Evolutionary conservation across 768 basidiomycete genomes (phyloP).

Genomic region (Mycena chlorophos): DNA sequence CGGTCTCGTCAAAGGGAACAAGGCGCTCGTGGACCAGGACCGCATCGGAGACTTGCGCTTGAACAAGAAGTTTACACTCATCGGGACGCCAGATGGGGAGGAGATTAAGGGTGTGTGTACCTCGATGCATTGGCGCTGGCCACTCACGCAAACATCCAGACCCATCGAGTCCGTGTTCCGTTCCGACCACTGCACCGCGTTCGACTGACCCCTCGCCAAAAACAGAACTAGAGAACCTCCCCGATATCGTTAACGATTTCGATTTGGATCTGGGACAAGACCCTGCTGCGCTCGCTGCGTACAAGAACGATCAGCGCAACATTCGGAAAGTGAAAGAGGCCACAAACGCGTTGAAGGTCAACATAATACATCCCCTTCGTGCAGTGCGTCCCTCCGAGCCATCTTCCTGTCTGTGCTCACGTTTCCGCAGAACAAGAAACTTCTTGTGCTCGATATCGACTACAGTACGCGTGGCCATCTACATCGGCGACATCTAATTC

Average conservation of each 20-base stretch:
- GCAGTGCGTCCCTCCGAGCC: constrained; percentile 20
- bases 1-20: constrained; percentile 75
- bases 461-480: constrained; percentile 56
- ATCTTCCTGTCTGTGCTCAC: not conserved
- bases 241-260: constrained; percentile 76
- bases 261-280: constrained; percentile 78
- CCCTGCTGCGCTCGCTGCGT: constrained; percentile 54
- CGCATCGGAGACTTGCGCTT: constrained; percentile 65
- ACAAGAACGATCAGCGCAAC: constrained; percentile 78
- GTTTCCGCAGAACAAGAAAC: constrained; percentile 56
- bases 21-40: constrained; percentile 73
- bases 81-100: constrained; percentile 84
- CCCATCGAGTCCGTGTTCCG: constrained; percentile 10
- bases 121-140: not conserved
- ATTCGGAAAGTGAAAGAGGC: constrained; percentile 78
- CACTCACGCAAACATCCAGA: not conserved
- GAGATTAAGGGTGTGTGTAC: constrained; percentile 73
- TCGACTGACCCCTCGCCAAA: constrained; percentile 1
- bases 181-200: not conserved
- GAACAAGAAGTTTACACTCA: constrained; percentile 76
- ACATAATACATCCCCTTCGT: constrained; percentile 76
- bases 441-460: constrained; percentile 87
- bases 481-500: constrained; percentile 1
- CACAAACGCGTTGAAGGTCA: constrained; percentile 59
- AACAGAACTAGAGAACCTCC: constrained; percentile 61